Conservation (phyloP, 805 yeast genomes). For the Cyberlindnera xylosilytica region DNA sequence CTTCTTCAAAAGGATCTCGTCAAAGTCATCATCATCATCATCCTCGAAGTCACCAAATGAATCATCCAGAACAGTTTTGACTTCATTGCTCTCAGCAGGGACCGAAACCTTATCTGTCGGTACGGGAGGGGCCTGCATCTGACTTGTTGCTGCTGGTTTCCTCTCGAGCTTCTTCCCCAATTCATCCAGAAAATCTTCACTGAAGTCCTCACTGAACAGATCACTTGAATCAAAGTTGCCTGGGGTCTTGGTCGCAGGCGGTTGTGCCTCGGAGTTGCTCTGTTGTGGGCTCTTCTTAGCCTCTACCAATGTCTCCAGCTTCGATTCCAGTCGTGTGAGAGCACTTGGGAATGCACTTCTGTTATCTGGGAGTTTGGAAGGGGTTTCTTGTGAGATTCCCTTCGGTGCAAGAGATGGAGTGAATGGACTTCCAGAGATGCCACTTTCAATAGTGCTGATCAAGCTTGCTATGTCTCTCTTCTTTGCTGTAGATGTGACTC, state of each 20-base stretch:
- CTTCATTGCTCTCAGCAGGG: background rate
- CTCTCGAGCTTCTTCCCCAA: conserved; percentile 9
- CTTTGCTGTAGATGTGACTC: conserved; percentile 5
- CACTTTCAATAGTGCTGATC: conserved; percentile 17
- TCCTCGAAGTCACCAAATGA: conserved; percentile 8
- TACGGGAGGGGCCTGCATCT: background rate
- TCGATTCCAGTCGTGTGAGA: background rate
- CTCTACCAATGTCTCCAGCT: background rate
- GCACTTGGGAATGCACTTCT: background rate
- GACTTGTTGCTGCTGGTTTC: background rate
- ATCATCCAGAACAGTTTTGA: background rate
- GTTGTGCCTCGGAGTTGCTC: background rate
- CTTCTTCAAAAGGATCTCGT: conserved; percentile 16
- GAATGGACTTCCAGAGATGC: conserved; percentile 11
- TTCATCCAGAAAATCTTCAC: conserved; percentile 25
- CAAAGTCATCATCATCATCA: conserved; percentile 20
- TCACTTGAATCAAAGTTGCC: conserved; percentile 21
- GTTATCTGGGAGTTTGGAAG: conserved; percentile 12
- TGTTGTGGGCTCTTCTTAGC: background rate
- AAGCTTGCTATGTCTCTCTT: conserved; percentile 20
- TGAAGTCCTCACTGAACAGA: conserved; percentile 23
- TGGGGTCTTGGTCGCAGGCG: no score
- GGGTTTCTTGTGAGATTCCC: conserved; percentile 11
- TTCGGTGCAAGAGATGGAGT: conserved; percentile 5
- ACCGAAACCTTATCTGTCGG: background rate